These are phyloP conservation scores for Diaporthe sp. DNA, from an alignment of 2,329 filamentous ascomycete genomes.

Conservation along the genomic window DNA sequence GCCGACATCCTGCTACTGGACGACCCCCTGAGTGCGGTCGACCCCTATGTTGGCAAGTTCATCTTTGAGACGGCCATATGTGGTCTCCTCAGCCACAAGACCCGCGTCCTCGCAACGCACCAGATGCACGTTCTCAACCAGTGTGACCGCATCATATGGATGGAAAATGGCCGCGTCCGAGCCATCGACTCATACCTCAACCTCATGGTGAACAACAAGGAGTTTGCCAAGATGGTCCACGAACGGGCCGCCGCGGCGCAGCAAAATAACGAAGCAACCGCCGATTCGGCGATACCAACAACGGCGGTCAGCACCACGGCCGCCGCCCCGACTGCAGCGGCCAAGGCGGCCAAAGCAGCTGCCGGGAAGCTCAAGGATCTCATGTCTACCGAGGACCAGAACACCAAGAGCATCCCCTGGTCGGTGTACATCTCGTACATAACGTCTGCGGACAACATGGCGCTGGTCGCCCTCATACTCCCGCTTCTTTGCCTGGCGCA, in stretches of 20 bases:
- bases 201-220: constrained; percentile 82
- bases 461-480: constrained; percentile 64
- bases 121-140: constrained; percentile 93
- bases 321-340: constrained; percentile 77
- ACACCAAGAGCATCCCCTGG: constrained; percentile 63
- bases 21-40: constrained; percentile 77
- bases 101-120: constrained; percentile 91
- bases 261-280: constrained; percentile 4
- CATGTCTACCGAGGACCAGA: constrained; percentile 76
- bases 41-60: constrained; percentile 78
- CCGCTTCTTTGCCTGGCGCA: constrained; percentile 70
- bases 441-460: constrained; percentile 12
- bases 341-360: constrained; percentile 50
- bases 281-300: constrained; percentile 4
- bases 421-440: constrained; percentile 71
- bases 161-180: constrained; percentile 87
- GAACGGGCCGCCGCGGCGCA: neutral
- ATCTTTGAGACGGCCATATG: constrained; percentile 90
- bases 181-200: constrained; percentile 92
- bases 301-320: constrained; percentile 47
- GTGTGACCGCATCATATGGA: constrained; percentile 87
- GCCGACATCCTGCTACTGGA: constrained; percentile 78
- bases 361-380: constrained; percentile 65
- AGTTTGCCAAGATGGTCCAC: constrained; percentile 63
- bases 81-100: constrained; percentile 89